phyloP scores from a whole-genome alignment of 495 filamentous ascomycete genomes.

The Aspergillus sparsus region DNA sequence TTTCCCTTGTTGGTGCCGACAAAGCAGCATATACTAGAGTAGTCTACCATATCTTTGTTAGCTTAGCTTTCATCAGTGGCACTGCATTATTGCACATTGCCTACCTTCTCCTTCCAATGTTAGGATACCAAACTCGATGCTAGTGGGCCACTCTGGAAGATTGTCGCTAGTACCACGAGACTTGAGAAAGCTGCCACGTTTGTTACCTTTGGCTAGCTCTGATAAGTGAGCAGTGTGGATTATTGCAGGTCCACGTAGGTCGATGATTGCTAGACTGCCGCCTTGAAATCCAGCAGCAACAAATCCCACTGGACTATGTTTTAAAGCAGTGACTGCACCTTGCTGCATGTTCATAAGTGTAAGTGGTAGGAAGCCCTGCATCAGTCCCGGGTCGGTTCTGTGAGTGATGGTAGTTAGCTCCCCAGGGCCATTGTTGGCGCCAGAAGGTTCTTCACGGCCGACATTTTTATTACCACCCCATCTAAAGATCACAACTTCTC shows the following conservation, averaged over 20 bases:
- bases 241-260: constrained; percentile 84
- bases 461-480: constrained; percentile 78
- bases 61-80: constrained; percentile 4
- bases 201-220: constrained; percentile 68
- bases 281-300: constrained; percentile 80
- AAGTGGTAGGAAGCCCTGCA: constrained; percentile 78
- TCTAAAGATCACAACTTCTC: constrained; percentile 83
- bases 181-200: constrained; percentile 66
- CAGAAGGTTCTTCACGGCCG: constrained; percentile 56
- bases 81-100: background rate
- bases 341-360: constrained; percentile 79
- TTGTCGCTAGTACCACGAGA: constrained; percentile 45
- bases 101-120: constrained; percentile 82
- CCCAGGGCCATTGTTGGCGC: constrained; percentile 53
- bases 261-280: constrained; percentile 76
- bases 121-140: constrained; percentile 89
- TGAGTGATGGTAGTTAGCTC: constrained; percentile 70
- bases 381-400: constrained; percentile 75
- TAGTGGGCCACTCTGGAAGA: constrained; percentile 69
- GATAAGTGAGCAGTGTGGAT: constrained; percentile 70
- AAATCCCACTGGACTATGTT: constrained; percentile 89
- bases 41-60: constrained; percentile 52
- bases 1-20: constrained; percentile 84
- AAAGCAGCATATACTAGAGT: constrained; percentile 90
- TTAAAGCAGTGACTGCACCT: constrained; percentile 73